These are phyloP conservation scores for Pythium phragmiticola DNA, from an alignment of 352 stramenopile species.

Conservation along the genomic window DNA sequence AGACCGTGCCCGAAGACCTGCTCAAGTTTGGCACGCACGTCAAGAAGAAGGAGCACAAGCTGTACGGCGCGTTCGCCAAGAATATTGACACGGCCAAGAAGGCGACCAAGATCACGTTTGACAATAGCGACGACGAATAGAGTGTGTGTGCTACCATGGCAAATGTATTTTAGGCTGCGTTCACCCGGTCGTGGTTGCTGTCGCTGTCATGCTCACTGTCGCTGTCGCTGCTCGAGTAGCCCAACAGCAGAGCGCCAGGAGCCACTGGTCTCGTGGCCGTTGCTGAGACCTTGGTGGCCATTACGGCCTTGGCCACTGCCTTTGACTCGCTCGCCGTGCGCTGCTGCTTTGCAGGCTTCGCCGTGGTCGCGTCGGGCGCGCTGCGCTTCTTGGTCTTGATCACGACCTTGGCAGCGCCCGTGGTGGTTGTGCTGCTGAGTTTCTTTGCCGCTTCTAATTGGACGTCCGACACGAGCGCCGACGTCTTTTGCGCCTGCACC, in stretches of 20 bases:
- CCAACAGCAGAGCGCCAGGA: constrained; percentile 32
- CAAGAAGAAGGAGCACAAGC: constrained; percentile 99
- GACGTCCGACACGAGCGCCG: constrained; percentile 20
- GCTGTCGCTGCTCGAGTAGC: constrained; percentile 57
- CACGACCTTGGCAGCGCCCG: constrained; percentile 27
- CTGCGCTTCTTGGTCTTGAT: constrained; percentile 62
- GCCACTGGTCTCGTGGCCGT: not conserved
- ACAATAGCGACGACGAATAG: constrained; percentile 59
- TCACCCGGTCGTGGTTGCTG: not conserved
- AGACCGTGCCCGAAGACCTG: constrained; percentile 92
- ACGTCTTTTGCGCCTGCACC: constrained; percentile 44
- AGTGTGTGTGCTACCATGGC: not conserved
- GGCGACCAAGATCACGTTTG: constrained; percentile 98
- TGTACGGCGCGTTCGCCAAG: constrained; percentile 97
- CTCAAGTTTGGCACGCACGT: constrained; percentile 98
- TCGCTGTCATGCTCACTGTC: not conserved
- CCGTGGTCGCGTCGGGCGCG: not conserved
- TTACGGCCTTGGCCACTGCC: not conserved
- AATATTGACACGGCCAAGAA: constrained; percentile 95
- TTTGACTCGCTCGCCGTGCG: constrained; percentile 1
- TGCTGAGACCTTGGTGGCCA: not conserved
- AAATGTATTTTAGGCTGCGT: no score
- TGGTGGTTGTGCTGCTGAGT: constrained; percentile 10
- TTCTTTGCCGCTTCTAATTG: constrained; percentile 3
- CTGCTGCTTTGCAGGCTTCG: not conserved